These are phyloP conservation scores for Parathielavia hyrcaniae DNA, from an alignment of 495 filamentous ascomycete genomes.

Conservation along the genomic window DNA sequence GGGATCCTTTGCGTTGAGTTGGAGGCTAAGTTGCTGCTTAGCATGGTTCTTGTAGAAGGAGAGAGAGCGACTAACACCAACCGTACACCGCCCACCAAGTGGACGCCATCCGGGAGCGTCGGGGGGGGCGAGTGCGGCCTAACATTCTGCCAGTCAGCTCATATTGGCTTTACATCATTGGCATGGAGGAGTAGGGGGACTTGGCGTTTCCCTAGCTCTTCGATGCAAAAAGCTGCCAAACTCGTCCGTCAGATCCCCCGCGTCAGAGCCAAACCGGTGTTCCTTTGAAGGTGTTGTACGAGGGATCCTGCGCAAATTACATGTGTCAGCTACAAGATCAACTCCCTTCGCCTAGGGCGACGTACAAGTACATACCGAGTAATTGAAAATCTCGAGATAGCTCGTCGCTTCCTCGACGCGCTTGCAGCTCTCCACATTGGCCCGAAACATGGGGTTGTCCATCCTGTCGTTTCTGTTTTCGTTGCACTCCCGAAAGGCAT, in stretches of 20 bases:
- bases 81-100: conserved; percentile 40
- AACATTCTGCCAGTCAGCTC: not conserved
- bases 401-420: conserved; percentile 43
- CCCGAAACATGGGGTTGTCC: conserved; percentile 51
- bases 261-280: conserved; percentile 36
- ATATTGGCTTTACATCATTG: not conserved
- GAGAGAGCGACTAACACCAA: conserved; percentile 45
- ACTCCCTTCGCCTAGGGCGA: not conserved
- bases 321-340: not conserved
- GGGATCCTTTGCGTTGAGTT: conserved; percentile 44
- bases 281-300: conserved; percentile 43
- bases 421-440: conserved; percentile 39
- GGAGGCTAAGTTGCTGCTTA: conserved; percentile 34
- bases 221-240: conserved; percentile 49
- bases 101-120: conserved; percentile 40
- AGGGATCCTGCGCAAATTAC: conserved; percentile 29
- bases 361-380: conserved; percentile 50
- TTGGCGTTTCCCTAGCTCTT: too few species aligned
- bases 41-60: too few species aligned
- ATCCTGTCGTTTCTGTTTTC: too few species aligned
- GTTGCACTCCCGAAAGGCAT: too few species aligned
- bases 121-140: conserved; percentile 47
- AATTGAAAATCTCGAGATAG: conserved; percentile 51
- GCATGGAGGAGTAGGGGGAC: conserved; percentile 13
- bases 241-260: conserved; percentile 41